Percentiles rank a stretch among this genome's conserved stretches.
Conservation (phyloP, 805 yeast genomes). For the Starmerella lactis-condensi region DNA sequence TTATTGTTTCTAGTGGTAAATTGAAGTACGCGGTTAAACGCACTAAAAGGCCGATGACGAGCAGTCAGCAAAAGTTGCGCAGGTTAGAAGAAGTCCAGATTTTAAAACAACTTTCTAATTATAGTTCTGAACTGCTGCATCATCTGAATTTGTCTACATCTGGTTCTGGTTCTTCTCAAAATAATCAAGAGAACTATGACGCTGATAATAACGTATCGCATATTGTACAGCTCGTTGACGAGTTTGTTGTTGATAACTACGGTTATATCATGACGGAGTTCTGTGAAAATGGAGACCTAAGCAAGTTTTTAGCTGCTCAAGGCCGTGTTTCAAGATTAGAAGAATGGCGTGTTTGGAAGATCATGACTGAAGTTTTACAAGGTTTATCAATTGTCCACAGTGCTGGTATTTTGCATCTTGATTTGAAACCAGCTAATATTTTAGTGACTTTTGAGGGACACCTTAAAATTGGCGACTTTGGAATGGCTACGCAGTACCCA, state of each 20-base stretch:
- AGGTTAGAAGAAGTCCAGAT: slow-evolving; percentile 63
- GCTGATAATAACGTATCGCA: slow-evolving; percentile 44
- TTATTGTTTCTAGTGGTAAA: slow-evolving; percentile 33
- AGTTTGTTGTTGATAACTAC: slow-evolving; percentile 59
- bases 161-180: neutral
- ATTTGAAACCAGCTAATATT: slow-evolving; percentile 86
- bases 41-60: slow-evolving; percentile 37
- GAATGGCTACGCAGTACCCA: slow-evolving; percentile 74
- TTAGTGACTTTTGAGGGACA: slow-evolving; percentile 88
- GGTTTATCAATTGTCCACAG: slow-evolving; percentile 71
- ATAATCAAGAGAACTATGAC: slow-evolving; percentile 8
- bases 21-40: slow-evolving; percentile 67
- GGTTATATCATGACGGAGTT: slow-evolving; percentile 85
- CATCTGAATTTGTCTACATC: neutral
- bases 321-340: slow-evolving; percentile 63
- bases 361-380: slow-evolving; percentile 55
- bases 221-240: slow-evolving; percentile 59
- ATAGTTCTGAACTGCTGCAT: too few species aligned
- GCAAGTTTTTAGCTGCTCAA: slow-evolving; percentile 57
- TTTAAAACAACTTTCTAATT: slow-evolving; percentile 20
- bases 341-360: slow-evolving; percentile 97
- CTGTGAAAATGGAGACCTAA: slow-evolving; percentile 87
- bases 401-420: slow-evolving; percentile 64
- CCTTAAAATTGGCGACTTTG: slow-evolving; percentile 90
- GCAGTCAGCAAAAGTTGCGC: slow-evolving; percentile 35